These are phyloP conservation scores for Pilasporangium apinafurcum DNA, from an alignment of 352 stramenopile species.

Conservation along the genomic window DNA sequence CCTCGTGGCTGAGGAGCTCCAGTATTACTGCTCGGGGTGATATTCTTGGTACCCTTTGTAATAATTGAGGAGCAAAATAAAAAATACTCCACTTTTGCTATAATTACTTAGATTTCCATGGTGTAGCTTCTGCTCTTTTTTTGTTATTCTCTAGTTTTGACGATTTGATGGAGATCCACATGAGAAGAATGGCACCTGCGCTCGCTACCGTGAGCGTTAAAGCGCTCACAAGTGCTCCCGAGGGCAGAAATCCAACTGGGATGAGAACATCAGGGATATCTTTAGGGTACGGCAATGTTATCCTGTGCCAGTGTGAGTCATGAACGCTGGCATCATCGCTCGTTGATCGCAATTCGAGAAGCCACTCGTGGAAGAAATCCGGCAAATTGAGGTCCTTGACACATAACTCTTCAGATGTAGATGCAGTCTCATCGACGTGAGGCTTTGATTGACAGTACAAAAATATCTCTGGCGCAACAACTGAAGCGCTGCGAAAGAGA, in stretches of 20 bases:
- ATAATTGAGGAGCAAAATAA: too few species aligned
- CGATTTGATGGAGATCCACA: constrained; percentile 18
- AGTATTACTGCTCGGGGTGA: too few species aligned
- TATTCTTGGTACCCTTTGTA: too few species aligned
- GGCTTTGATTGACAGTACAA: constrained; percentile 19
- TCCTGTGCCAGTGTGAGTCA: constrained; percentile 14
- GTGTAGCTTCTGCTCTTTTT: background rate
- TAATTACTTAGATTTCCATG: too few species aligned
- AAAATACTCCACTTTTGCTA: too few species aligned
- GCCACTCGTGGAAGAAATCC: too few species aligned
- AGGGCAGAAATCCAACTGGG: constrained; percentile 41
- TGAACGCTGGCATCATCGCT: background rate
- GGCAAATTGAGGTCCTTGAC: too few species aligned
- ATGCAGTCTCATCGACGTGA: too few species aligned
- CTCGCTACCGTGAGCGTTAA: constrained; percentile 34
- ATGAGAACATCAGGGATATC: constrained; percentile 13
- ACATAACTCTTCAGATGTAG: too few species aligned
- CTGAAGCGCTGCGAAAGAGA: constrained; percentile 22
- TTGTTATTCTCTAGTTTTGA: constrained; percentile 6
- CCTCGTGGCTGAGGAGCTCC: too few species aligned
- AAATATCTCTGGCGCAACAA: constrained; percentile 44
- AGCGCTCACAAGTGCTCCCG: constrained; percentile 27
- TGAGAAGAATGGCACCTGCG: constrained; percentile 24
- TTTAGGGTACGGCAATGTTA: constrained; percentile 14
- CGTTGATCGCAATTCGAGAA: background rate